phyloP scores from a whole-genome alignment of 2,329 filamentous ascomycete species.

The Aspergillus floridensis region DNA sequence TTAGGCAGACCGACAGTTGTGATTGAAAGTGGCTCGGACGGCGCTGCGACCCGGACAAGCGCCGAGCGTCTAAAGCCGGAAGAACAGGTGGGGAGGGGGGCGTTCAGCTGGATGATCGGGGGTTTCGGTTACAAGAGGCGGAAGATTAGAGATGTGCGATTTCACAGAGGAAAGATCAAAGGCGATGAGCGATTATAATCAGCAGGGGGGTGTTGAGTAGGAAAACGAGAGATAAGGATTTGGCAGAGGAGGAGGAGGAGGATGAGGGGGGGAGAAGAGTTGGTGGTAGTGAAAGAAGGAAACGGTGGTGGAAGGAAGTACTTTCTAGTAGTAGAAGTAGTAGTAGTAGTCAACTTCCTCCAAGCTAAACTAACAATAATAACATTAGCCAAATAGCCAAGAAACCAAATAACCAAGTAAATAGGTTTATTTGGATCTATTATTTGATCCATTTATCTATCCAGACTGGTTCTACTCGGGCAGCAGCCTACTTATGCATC shows the following conservation, averaged over 20 bases:
- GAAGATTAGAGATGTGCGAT: neutral
- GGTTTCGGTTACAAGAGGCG: neutral
- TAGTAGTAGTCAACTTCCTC: too few species aligned
- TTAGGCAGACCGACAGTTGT: neutral
- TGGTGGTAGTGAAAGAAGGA: neutral
- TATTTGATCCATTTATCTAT: neutral
- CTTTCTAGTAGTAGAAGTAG: too few species aligned
- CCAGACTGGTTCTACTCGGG: neutral
- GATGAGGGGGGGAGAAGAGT: neutral
- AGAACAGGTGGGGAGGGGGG: conserved; percentile 15
- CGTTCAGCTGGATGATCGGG: conserved; percentile 1
- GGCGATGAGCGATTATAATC: neutral
- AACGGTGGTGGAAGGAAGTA: neutral
- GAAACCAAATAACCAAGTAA: neutral
- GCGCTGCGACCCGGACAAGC: conserved; percentile 5
- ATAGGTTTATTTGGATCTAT: neutral
- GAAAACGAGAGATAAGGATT: too few species aligned
- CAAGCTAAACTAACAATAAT: too few species aligned
- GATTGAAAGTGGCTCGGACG: neutral
- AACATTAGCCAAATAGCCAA: too few species aligned
- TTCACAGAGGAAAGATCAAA: neutral
- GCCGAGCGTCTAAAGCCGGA: conserved; percentile 2
- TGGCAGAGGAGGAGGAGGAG: neutral
- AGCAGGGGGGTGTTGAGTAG: too few species aligned
- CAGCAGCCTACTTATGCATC: neutral